Conservation (phyloP, 2,329 filamentous ascomycete genomes). For the Venturia oleaginea region DNA sequence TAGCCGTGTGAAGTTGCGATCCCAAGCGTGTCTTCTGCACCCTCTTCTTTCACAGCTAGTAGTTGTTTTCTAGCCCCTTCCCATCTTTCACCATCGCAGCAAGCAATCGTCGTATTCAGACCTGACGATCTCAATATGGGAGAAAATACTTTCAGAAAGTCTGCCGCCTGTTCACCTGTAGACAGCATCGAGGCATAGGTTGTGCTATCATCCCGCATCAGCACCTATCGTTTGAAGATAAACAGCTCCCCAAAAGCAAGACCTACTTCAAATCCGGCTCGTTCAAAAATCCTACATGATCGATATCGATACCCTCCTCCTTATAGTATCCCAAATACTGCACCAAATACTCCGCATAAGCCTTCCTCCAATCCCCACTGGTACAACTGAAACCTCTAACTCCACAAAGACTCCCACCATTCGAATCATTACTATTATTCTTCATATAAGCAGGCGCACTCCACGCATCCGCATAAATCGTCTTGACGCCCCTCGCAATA, state of each 20-base stretch:
- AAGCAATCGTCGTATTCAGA: constrained; percentile 4
- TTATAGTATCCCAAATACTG: constrained; percentile 41
- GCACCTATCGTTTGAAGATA: neutral
- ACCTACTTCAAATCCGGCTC: constrained; percentile 26
- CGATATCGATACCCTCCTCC: constrained; percentile 35
- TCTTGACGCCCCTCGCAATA: constrained; percentile 11
- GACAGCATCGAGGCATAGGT: constrained; percentile 15
- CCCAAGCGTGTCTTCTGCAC: constrained; percentile 17
- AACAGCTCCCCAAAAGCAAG: neutral
- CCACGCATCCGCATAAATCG: constrained; percentile 34
- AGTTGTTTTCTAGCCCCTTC: constrained; percentile 20
- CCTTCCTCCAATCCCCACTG: constrained; percentile 39
- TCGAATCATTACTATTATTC: constrained; percentile 30
- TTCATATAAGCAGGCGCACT: constrained; percentile 42
- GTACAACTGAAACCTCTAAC: constrained; percentile 30
- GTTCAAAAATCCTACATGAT: constrained; percentile 41
- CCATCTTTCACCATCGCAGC: constrained; percentile 14
- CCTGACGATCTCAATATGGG: constrained; percentile 8
- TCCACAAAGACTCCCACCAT: constrained; percentile 28
- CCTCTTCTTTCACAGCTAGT: constrained; percentile 17
- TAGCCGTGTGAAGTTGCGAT: constrained; percentile 23
- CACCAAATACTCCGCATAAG: constrained; percentile 41
- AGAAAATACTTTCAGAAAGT: constrained; percentile 11
- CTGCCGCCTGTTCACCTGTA: constrained; percentile 7
- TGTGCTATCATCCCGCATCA: neutral